These are phyloP conservation scores for Kondoa malvinella DNA, from an alignment of 768 basidiomycete species.

Conservation along the genomic window DNA sequence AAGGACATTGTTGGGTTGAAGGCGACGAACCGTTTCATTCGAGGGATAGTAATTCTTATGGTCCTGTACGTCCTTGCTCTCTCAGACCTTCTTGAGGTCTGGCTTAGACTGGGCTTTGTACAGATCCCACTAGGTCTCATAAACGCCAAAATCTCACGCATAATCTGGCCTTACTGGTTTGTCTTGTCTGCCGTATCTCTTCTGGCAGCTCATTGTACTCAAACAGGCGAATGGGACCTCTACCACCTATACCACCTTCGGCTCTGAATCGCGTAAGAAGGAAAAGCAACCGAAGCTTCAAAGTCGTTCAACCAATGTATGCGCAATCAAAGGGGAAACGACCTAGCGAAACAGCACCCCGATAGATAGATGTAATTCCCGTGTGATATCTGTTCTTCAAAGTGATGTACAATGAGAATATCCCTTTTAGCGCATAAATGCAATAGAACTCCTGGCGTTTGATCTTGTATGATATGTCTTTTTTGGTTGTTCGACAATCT, in stretches of 20 bases:
- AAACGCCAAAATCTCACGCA: constrained; percentile 7
- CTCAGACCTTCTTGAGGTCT: background rate
- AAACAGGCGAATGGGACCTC: background rate
- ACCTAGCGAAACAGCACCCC: background rate
- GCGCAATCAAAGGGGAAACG: background rate
- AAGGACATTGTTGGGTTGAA: constrained; percentile 22
- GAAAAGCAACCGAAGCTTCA: background rate
- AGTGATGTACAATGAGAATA: background rate
- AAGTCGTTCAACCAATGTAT: background rate
- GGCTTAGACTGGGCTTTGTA: too few species aligned
- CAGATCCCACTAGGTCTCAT: constrained; percentile 17
- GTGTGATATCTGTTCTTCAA: too few species aligned
- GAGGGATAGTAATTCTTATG: constrained; percentile 24
- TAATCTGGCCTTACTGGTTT: constrained; percentile 11
- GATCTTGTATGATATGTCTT: background rate
- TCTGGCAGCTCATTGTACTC: background rate
- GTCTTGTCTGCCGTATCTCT: background rate
- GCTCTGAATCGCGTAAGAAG: background rate
- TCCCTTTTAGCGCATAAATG: background rate
- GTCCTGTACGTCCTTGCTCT: constrained; percentile 15
- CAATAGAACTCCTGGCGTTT: background rate
- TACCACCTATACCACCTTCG: background rate
- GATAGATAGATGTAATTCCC: background rate
- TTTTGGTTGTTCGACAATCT: background rate
- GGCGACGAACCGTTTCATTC: constrained; percentile 26